Base-by-base conservation (phyloP, 495 filamentous ascomycete species). In the Lasiosphaeria hispida region DNA sequence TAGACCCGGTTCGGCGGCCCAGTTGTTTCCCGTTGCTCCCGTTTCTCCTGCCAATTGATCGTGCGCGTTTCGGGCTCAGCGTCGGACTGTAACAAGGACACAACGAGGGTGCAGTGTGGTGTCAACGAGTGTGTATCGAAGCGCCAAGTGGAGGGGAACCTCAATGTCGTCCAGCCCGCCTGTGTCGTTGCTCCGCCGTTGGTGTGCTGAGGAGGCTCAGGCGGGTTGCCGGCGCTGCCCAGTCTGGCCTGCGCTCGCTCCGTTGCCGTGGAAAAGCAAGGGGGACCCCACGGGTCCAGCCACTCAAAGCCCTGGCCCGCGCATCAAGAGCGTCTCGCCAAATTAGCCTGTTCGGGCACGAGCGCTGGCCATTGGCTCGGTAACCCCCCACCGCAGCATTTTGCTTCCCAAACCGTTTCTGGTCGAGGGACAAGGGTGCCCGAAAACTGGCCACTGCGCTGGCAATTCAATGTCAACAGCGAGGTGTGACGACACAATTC, bases 211-310 rank as follows among this genome's bases (percentile, higher is more conserved):
- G 34, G 60, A 55, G 58, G 59, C 62, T 53, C 40, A 48, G 40
- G 10, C 17, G 51, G 41, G 45, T 42, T 43, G 50, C 13, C 19
- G 36, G 47, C 34, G n/a, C n/a, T n/a, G n/a, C n/a, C 23, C 23
- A 30, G 23, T 5, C 23, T 30, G 23, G 23, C 23, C 23, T 30
- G 23, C 23, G 23, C 23, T 30, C 5, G 23, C 23, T 53, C 49
- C 55, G 64, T 69, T 69, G 69, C 68, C 37, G 56, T 61, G 65
- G 65, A 64, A 67, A 67, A 71, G 63, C 50, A 53, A 51, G 59
- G 37, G 48, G 34, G 53, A 41, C 49, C 44, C 57, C 50, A 47
- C n/a, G 37, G 18, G 54, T 30, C 48, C 19, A 44, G 18, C 18
- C 17, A 19, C 13, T 36, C 41, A 34, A 18, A 33, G 10, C 53